phyloP scores from a whole-genome alignment of 1,284 basidiomycete species.

The Cryptococcus depauperatus region DNA sequence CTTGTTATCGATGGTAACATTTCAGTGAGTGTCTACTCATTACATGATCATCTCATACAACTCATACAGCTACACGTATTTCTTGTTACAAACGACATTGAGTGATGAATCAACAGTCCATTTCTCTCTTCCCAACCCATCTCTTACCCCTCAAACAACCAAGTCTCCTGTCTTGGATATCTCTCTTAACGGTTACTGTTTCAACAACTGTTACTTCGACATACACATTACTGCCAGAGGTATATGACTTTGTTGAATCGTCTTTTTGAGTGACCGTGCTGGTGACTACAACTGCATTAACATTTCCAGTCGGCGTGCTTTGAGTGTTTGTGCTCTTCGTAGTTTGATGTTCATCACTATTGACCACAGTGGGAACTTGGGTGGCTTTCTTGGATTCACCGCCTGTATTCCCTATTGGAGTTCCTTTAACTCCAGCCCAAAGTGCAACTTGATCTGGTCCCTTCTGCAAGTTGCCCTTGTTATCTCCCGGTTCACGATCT shows the following conservation, averaged over 20 bases:
- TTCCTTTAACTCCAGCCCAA: background rate
- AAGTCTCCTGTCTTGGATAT: background rate
- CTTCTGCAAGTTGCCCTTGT: constrained; percentile 2
- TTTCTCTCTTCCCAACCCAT: background rate
- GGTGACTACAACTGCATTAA: background rate
- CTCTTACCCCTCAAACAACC: background rate
- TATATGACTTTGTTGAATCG: background rate
- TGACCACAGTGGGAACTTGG: background rate
- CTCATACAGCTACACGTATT: too few species aligned
- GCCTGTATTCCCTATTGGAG: background rate
- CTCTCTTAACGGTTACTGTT: too few species aligned
- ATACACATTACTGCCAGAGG: background rate
- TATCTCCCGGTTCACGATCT: constrained; percentile 1
- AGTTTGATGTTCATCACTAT: background rate
- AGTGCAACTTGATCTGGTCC: background rate
- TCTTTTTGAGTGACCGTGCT: background rate
- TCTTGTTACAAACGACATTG: too few species aligned
- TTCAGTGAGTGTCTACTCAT: too few species aligned
- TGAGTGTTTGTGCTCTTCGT: background rate
- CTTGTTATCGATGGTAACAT: too few species aligned
- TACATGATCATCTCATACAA: too few species aligned
- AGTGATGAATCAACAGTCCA: background rate
- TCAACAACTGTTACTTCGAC: background rate
- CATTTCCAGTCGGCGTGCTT: background rate
- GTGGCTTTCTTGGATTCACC: background rate